Evolutionary conservation across 805 yeast species (phyloP), one percentile per base, ranked within the genome.

Genomic region (Saccharomycopsis sp.): DNA sequence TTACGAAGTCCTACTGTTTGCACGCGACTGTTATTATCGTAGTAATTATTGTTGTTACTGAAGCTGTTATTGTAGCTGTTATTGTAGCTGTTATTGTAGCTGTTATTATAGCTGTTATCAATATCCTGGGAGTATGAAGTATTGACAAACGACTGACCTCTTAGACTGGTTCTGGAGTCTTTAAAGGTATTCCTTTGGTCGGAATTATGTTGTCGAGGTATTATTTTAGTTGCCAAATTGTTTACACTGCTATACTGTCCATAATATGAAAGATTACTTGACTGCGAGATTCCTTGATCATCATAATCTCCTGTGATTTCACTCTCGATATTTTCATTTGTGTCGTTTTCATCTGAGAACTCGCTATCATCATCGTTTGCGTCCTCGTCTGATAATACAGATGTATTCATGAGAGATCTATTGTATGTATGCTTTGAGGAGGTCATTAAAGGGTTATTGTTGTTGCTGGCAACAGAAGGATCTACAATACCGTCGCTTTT

Each of bases 351-450:
- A 41, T 59, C 62, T 8, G 62, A 59, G 41, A 59, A 59, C 41
- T 59, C 62, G 47, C 62, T 59, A 7, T 53, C 57, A n/a, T 59
- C 60, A 24, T 57, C 59, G 19, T n/a, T n/a, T n/a, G 38, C 38
- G 38, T 29, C 38, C 38, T 50, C 57, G 47, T 53, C 53, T 14
- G n/a, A 14, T 5, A 35, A n/a, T 52, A n/a, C 17, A 3, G 54
- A 29, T 24, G 3, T 35, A 8, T 52, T 25, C 9, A 19, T 14
- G 20, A 23, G 14, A 23, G 38, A 25, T 52, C 29, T n/a, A 12
- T 34, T 52, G 29, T 19, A 25, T 14, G 42, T 8, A 22, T 3
- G 3, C 15, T 51, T 25, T 23, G 54, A 25, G 54, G 54, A 25
- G 54, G 9, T 51, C 15, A 24, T 15, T 8, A 20, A 22, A n/a